Evolutionary conservation across 176 grass and related monocot species (phyloP).

Genomic region (Stipa capillata): DNA sequence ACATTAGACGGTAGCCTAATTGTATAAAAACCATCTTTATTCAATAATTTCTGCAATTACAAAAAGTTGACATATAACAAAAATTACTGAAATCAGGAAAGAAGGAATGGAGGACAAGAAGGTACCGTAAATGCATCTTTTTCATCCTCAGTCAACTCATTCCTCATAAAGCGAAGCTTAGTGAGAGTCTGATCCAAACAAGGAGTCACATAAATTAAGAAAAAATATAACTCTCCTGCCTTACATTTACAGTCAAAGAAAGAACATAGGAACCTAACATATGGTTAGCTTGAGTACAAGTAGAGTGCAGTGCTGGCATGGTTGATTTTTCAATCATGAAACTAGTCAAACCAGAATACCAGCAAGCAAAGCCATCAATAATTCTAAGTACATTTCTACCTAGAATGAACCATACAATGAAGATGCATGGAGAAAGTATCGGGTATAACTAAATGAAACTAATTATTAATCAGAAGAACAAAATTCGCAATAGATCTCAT

Average conservation of each 20-base stretch:
- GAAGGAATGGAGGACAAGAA: background rate
- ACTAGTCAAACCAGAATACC: background rate
- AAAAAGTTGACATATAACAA: background rate
- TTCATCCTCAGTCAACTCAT: conserved; percentile 53
- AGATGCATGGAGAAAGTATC: background rate
- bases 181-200: conserved; percentile 62
- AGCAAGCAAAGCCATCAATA: conserved; percentile 1
- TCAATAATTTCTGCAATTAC: conserved; percentile 55
- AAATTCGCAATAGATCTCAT: background rate
- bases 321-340: background rate
- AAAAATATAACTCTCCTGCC: background rate
- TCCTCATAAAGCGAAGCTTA: conserved; percentile 86
- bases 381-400: background rate
- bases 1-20: conserved; percentile 87
- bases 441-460: background rate
- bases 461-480: background rate
- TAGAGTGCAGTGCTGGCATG: background rate
- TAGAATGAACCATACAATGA: background rate
- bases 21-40: conserved; percentile 80
- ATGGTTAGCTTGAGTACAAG: background rate
- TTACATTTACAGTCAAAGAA: background rate
- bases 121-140: conserved; percentile 70
- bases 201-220: conserved; percentile 8
- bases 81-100: background rate
- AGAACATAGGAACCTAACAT: background rate